Evolutionary conservation across 2,329 filamentous ascomycete genomes (phyloP).

Genomic region (Blumeriella jaapii): DNA sequence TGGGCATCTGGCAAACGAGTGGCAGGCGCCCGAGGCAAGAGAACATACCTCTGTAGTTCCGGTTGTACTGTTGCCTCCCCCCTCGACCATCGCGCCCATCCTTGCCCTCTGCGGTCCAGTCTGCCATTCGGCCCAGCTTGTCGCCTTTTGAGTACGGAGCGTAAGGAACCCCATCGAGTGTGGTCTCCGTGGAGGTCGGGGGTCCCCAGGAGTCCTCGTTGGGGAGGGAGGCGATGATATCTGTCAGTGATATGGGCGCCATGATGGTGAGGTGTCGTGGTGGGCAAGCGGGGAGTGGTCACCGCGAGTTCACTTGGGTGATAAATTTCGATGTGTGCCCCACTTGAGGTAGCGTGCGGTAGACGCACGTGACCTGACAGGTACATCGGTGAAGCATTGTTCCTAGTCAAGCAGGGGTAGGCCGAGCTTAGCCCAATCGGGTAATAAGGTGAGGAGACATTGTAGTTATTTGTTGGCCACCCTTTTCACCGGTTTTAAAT

Average conservation of each 20-base stretch:
- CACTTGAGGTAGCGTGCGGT: constrained; percentile 11
- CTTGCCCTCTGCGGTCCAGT: constrained; percentile 91
- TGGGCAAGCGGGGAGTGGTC: constrained; percentile 1
- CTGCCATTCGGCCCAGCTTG: constrained; percentile 97
- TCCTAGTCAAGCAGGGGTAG: too few species aligned
- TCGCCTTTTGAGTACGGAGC: constrained; percentile 98
- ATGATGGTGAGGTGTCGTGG: constrained; percentile 27
- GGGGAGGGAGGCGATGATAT: constrained; percentile 61
- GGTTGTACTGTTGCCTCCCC: constrained; percentile 79
- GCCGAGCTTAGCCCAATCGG: too few species aligned
- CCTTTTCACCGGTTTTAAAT: too few species aligned
- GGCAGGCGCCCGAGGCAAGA: constrained; percentile 12
- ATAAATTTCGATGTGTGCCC: constrained; percentile 21
- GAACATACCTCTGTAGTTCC: constrained; percentile 74
- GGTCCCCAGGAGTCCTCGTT: constrained; percentile 82
- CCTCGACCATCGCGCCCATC: constrained; percentile 60
- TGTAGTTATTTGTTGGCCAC: too few species aligned
- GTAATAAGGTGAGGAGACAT: too few species aligned
- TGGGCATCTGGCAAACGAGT: constrained; percentile 5
- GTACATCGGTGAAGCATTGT: too few species aligned
- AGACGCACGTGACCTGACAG: too few species aligned
- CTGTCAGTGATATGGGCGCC: constrained; percentile 44
- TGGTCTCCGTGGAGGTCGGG: constrained; percentile 69
- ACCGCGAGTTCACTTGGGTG: constrained; percentile 9
- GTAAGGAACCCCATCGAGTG: constrained; percentile 88